These are phyloP conservation scores for Coemansia sp. DNA, from an alignment of 192 early-diverging fungal species.

Conservation along the genomic window DNA sequence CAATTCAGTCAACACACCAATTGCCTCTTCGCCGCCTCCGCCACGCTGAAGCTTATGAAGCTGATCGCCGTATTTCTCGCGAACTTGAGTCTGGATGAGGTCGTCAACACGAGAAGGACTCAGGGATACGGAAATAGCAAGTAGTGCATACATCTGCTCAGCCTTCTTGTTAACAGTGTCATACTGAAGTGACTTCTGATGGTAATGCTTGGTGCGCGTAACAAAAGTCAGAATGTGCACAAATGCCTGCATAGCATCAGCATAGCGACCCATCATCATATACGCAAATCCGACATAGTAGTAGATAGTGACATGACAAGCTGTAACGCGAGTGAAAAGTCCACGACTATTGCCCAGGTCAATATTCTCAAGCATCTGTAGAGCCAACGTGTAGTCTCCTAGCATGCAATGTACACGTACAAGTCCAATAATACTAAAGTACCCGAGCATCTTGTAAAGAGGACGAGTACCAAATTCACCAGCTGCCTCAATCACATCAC, in stretches of 20 bases:
- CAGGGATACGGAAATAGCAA: slow-evolving; percentile 86
- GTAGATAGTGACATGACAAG: slow-evolving; percentile 95
- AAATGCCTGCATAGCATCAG: slow-evolving; percentile 92
- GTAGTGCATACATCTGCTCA: slow-evolving; percentile 94
- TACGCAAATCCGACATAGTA: slow-evolving; percentile 98
- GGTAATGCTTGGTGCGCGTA: slow-evolving; percentile 90
- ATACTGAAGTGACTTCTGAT: slow-evolving; percentile 87
- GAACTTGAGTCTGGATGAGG: slow-evolving; percentile 79
- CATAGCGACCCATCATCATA: slow-evolving; percentile 97
- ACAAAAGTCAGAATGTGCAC: slow-evolving; percentile 88
- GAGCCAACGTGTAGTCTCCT: slow-evolving; percentile 92
- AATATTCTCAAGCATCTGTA: slow-evolving; percentile 96
- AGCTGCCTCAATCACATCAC: slow-evolving; percentile 83
- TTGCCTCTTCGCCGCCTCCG: slow-evolving; percentile 68
- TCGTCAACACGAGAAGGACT: slow-evolving; percentile 95
- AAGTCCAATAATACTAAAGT: slow-evolving; percentile 91
- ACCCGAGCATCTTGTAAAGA: slow-evolving; percentile 96
- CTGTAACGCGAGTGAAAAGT: slow-evolving; percentile 92
- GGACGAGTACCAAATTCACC: slow-evolving; percentile 86
- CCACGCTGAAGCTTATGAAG: slow-evolving; percentile 83
- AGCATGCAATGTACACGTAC: slow-evolving; percentile 93
- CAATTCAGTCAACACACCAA: slow-evolving; percentile 83
- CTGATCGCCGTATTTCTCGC: slow-evolving; percentile 94
- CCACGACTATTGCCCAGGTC: slow-evolving; percentile 88
- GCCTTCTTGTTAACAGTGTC: slow-evolving; percentile 89